Percentiles rank a stretch among this genome's conserved stretches.
phyloP scores from a whole-genome alignment of 805 yeast genomes.

The Candida xiaguanensis region DNA sequence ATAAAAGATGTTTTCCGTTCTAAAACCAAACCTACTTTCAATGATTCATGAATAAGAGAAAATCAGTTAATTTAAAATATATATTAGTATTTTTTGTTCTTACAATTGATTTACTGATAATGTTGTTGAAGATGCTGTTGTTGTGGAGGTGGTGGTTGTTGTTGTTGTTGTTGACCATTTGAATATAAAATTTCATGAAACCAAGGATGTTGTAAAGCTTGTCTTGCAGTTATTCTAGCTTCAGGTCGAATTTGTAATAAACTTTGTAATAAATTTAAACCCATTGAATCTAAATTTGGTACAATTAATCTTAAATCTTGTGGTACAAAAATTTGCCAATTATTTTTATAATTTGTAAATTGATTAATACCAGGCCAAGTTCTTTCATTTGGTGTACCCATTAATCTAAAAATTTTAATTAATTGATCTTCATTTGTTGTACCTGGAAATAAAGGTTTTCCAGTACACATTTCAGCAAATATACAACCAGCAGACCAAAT shows the following conservation, averaged over 20 bases:
- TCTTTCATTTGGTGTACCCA: constrained; percentile 95
- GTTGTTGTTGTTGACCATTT: constrained; percentile 26
- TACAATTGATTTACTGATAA: neutral
- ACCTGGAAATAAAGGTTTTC: constrained; percentile 95
- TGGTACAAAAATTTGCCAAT: constrained; percentile 81
- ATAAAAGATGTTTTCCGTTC: too few species aligned
- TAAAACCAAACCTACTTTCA: too few species aligned
- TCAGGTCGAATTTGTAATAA: constrained; percentile 61
- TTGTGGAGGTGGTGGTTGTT: constrained; percentile 17
- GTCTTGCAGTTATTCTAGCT: constrained; percentile 56
- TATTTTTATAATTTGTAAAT: constrained; percentile 80
- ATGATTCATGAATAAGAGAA: too few species aligned
- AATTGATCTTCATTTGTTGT: constrained; percentile 94
- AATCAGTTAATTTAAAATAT: too few species aligned
- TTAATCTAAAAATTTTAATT: constrained; percentile 81
- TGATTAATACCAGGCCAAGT: constrained; percentile 97
- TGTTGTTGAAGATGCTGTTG: constrained; percentile 17
- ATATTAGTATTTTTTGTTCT: constrained; percentile 7
- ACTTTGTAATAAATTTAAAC: constrained; percentile 61
- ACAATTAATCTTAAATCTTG: constrained; percentile 75
- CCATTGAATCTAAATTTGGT: constrained; percentile 67
- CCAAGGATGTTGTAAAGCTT: constrained; percentile 71
- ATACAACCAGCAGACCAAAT: constrained; percentile 99
- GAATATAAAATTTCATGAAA: constrained; percentile 65
- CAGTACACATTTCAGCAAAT: constrained; percentile 97